Evolutionary conservation across 192 early-diverging fungal species (phyloP), one percentile per base, ranked within the genome.

Genomic region (Coemansia sp.): DNA sequence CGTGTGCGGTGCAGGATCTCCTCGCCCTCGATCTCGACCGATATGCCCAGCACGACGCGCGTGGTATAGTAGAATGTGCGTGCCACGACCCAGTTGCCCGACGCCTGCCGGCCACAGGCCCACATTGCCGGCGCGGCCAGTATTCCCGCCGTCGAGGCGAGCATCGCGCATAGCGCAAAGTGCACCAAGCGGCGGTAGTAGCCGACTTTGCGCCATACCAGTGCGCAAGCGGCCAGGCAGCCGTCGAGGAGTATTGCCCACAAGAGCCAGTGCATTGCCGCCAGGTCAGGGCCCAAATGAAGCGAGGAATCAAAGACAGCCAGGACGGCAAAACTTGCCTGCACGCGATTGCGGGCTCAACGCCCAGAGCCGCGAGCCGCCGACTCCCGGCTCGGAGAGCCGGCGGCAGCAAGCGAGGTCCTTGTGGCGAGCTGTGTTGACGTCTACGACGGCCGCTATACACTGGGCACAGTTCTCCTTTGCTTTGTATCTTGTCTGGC

Each of bases 71-170:
- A 64, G 47, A 85, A 84, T 7, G 78, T 44, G 19, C 82, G 72
- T 1, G 75, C 82, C 3, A 85, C 83, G 1, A 80, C 31, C 60
- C 66, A 86, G 67, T 90, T 88, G 65, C 75, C 81, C 23, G 75
- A 59, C 7, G 77, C 72, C 11, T 71, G 73, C 45, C 69, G 58
- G 21, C 82, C 72, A 36, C 82, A n/a, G 10, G 78, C 32, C 36
- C 76, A 82, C 47, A 85, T 57, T 4, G 78, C 54, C 23, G 85
- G 74, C 12, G 76, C 49, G 16, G 77, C 51, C 23, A 68, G 30
- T 38, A 83, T 69, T 0, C 85, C 85, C 2, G 68, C 54, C 2
- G 61, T 51, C 52, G 76, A 80, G 30, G 77, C 56, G 45, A 82
- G 17, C 8, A 46, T 16, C 6, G 42, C 56, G 45, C 70, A 74